Evolutionary conservation across 805 yeast species (phyloP).

Genomic region (Lachancea sp.): DNA sequence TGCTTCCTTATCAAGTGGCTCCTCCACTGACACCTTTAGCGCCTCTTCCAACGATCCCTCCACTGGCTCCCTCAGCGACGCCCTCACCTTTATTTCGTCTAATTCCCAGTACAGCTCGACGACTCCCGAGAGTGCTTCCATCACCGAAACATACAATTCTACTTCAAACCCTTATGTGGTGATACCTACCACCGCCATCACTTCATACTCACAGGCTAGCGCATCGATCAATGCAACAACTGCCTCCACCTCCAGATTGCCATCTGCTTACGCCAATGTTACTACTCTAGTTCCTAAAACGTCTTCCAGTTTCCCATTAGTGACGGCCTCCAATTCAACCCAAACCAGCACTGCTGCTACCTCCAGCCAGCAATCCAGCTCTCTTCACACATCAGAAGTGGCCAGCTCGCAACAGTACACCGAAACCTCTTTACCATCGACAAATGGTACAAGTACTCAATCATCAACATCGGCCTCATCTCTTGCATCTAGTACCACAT

Average conservation of each 20-base stretch:
- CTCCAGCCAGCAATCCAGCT: not conserved
- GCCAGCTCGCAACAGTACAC: not conserved
- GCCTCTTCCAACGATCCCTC: slow-evolving; percentile 4
- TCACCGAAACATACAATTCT: too few relatives aligned
- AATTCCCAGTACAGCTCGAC: not conserved
- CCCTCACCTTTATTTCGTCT: not conserved
- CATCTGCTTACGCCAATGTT: too few relatives aligned
- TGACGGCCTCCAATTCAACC: too few relatives aligned
- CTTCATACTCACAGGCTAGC: too few relatives aligned
- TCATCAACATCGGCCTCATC: not conserved
- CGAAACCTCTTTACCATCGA: not conserved
- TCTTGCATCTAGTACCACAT: slow-evolving; percentile 7
- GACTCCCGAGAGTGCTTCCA: not conserved
- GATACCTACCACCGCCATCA: too few relatives aligned
- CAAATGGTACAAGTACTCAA: not conserved
- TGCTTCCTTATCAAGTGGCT: not conserved
- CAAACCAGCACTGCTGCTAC: too few relatives aligned
- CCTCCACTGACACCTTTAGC: not conserved
- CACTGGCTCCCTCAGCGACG: not conserved
- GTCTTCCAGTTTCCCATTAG: too few relatives aligned
- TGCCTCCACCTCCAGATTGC: too few relatives aligned
- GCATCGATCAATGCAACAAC: too few relatives aligned
- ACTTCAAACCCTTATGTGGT: too few relatives aligned
- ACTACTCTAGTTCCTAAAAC: too few relatives aligned
- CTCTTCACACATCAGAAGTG: not conserved